A percentile compares a stretch with the other conserved stretches of the same genome.
Evolutionary conservation across 2,329 filamentous ascomycete genomes (phyloP).

Genomic region (Alternaria triticina): DNA sequence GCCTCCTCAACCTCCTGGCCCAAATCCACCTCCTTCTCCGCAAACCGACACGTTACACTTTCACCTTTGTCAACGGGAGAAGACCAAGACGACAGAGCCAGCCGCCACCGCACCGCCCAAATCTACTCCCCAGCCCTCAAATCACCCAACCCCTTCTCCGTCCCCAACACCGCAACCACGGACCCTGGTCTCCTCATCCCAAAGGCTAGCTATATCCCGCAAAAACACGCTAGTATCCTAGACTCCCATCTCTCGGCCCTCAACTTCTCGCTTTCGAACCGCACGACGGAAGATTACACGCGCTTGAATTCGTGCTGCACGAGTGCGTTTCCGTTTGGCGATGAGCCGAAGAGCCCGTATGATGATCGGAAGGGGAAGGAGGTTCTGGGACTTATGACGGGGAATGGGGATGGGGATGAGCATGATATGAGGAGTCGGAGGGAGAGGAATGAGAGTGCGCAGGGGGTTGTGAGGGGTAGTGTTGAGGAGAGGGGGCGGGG

Average conservation of each 20-base stretch:
- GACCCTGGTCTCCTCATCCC: neutral
- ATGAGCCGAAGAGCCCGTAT: conserved; percentile 10
- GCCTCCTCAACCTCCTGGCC: conserved; percentile 5
- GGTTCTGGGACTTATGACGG: conserved; percentile 24
- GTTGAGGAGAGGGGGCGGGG: conserved; percentile 5
- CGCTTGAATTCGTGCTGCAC: conserved; percentile 11
- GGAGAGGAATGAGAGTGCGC: conserved; percentile 28
- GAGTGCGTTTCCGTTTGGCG: neutral
- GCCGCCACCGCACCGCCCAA: neutral
- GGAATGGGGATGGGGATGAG: conserved; percentile 12
- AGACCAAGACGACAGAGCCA: neutral
- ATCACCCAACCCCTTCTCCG: neutral
- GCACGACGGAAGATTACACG: neutral
- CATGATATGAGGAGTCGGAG: conserved; percentile 23
- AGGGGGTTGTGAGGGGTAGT: conserved; percentile 18
- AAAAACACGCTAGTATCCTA: neutral
- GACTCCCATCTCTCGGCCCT: neutral
- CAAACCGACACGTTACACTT: conserved; percentile 21
- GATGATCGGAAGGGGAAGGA: conserved; percentile 30
- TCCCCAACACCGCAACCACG: neutral
- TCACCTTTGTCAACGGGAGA: conserved; percentile 3
- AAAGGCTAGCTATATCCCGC: neutral
- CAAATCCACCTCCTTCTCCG: conserved; percentile 22
- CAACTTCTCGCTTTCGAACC: neutral
- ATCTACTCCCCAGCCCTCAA: neutral